Base-by-base conservation (phyloP, 768 basidiomycete genomes). In the Boletus subparvulus region DNA sequence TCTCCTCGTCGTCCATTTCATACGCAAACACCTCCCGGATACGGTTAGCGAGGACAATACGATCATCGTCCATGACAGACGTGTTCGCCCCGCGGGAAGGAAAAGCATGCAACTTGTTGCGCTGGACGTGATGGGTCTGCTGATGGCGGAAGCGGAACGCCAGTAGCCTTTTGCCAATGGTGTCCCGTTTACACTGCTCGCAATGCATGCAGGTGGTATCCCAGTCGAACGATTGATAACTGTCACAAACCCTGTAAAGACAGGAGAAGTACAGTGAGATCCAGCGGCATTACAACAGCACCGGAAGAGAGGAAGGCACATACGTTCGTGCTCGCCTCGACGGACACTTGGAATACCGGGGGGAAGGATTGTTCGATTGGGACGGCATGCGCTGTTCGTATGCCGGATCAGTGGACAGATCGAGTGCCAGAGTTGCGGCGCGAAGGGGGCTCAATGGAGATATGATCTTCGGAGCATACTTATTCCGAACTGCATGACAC, bases 401-500 rank as follows among this genome's bases (percentile, higher is more conserved):
- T 8, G 42, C 50, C 21, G 58, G 59, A 54, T 70, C 56, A 24
- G 46, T 11, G 37, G 61, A 60, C n/a, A 73, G 37, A 32, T 46
- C 45, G 17, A 40, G 28, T 26, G 56, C 50, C 50, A 59, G 47
- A 2, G 52, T n/a, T 8, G 63, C 19, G 4, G 58, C 21, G 47
- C 68, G 72, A 36, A 72, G 70, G 36, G 72, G 71, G 53, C 49
- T 72, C 55, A 72, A 36, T 19, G 71, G 71, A 57, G 72, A 73
- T 50, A 67, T 39, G 21, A 72, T 33, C 61, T 59, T 70, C 1
- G 72, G 52, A 11, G 72, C 55, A 42, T 69, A 21, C 43, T 62
- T 68, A 41, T 70, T 73, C 40, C 57, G 47, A 36, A 46, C 35
- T 9, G 62, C 60, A 43, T 72, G 66, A 28, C 60, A 62, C 43